Evolutionary conservation across 768 basidiomycete species (phyloP).

Genomic region (Naganishia randhawae): DNA sequence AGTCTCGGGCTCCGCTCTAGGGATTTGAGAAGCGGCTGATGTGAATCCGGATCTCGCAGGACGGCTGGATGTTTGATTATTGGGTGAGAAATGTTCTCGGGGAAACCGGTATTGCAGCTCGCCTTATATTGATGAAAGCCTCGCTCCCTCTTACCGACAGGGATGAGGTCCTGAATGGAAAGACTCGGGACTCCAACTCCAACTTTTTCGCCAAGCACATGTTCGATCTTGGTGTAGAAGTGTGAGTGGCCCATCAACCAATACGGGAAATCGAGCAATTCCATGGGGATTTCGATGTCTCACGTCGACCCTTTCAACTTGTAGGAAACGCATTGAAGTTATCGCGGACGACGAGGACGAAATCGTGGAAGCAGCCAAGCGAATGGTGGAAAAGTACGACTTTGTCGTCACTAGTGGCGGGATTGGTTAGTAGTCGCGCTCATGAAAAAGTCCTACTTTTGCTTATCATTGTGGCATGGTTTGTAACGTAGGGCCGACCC

Average conservation of each 20-base stretch:
- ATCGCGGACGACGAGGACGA: conserved; percentile 85
- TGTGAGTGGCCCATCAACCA: conserved; percentile 33
- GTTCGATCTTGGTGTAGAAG: conserved; percentile 67
- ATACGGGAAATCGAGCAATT: not conserved
- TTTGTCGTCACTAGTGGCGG: conserved; percentile 88
- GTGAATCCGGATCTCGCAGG: conserved; percentile 7
- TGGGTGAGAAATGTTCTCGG: conserved; percentile 38
- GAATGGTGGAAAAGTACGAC: conserved; percentile 78
- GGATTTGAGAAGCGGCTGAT: conserved; percentile 18
- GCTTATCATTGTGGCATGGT: no score
- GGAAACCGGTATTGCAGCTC: not conserved
- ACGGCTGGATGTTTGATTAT: conserved; percentile 51
- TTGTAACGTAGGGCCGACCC: conserved; percentile 12
- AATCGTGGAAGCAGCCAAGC: conserved; percentile 78
- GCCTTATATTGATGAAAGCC: not conserved
- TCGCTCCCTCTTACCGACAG: conserved; percentile 50
- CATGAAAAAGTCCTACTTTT: not conserved
- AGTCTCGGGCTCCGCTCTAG: no score
- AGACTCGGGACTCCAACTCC: conserved; percentile 70
- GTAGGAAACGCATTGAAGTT: conserved; percentile 81
- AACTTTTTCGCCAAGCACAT: conserved; percentile 82
- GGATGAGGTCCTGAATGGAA: conserved; percentile 89
- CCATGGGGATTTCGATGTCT: not conserved
- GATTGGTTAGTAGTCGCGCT: conserved; percentile 60
- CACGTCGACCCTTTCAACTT: not conserved